Conservation (phyloP, 1,284 basidiomycete genomes). For the Ceratobasidium theobromae region DNA sequence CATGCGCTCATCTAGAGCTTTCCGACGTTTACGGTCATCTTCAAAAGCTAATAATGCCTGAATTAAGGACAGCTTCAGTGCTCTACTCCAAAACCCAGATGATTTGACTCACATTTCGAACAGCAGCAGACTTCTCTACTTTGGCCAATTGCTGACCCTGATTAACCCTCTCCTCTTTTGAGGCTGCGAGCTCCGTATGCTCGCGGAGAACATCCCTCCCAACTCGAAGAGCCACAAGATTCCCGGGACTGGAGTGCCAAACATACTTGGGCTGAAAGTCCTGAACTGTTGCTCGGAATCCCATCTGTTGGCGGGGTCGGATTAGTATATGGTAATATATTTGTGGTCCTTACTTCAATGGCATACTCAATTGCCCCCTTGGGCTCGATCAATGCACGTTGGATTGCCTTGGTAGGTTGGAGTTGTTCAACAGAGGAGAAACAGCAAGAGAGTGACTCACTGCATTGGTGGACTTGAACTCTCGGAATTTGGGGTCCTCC, state of each 20-base stretch:
- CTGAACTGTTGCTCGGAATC: slow-evolving; percentile 61
- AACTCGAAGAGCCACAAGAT: slow-evolving; percentile 57
- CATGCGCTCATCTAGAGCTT: slow-evolving; percentile 58
- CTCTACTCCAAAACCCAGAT: slow-evolving; percentile 1
- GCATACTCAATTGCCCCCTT: slow-evolving; percentile 78
- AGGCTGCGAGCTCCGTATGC: slow-evolving; percentile 54
- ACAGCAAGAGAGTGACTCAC: slow-evolving; percentile 46
- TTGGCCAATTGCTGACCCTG: slow-evolving; percentile 57
- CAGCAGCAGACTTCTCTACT: slow-evolving; percentile 53
- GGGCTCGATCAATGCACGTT: slow-evolving; percentile 43
- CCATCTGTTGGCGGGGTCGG: slow-evolving; percentile 53
- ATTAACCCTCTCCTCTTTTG: slow-evolving; percentile 55
- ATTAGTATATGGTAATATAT: background rate
- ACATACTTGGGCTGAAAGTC: slow-evolving; percentile 65
- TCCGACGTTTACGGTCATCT: slow-evolving; percentile 66
- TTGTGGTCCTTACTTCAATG: slow-evolving; percentile 55
- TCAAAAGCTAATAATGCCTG: slow-evolving; percentile 72
- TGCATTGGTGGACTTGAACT: slow-evolving; percentile 72
- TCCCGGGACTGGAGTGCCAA: slow-evolving; percentile 52
- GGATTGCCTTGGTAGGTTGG: slow-evolving; percentile 44
- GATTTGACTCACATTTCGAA: slow-evolving; percentile 53
- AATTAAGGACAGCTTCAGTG: background rate
- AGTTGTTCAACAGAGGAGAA: slow-evolving; percentile 49
- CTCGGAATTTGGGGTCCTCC: slow-evolving; percentile 64
- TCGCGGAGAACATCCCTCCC: slow-evolving; percentile 67